Conservation (phyloP, 305 asterid genomes). For the Plantago lanceolata region DNA sequence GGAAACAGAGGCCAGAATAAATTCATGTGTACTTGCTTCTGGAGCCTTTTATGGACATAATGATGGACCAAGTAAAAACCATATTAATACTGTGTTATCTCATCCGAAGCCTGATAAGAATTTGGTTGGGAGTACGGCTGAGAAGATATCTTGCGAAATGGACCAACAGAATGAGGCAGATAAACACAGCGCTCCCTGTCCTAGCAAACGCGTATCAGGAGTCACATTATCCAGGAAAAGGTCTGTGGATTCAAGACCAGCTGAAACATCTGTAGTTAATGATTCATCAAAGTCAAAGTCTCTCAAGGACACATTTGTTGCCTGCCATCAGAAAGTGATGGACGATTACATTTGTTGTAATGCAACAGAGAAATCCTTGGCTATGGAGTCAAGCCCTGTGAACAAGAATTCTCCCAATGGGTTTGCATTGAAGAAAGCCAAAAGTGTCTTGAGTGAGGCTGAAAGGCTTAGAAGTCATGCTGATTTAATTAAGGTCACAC, state of each 20-base stretch:
- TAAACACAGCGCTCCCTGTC: slow-evolving; percentile 34
- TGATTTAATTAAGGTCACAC: slow-evolving; percentile 68
- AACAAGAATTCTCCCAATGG: slow-evolving; percentile 38
- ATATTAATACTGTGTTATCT: slow-evolving; percentile 14
- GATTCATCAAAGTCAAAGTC: slow-evolving; percentile 41
- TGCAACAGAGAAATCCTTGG: slow-evolving; percentile 34
- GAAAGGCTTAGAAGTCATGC: slow-evolving; percentile 65
- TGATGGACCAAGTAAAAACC: slow-evolving; percentile 25
- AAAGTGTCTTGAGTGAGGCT: slow-evolving; percentile 64
- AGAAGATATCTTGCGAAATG: slow-evolving; percentile 27
- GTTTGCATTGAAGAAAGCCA: slow-evolving; percentile 60
- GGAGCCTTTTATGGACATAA: slow-evolving; percentile 20
- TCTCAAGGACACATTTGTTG: slow-evolving; percentile 33
- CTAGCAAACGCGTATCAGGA: slow-evolving; percentile 37
- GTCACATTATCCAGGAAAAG: slow-evolving; percentile 33
- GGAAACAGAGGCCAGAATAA: slow-evolving; percentile 26
- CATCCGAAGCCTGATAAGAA: slow-evolving; percentile 34
- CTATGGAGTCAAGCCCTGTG: slow-evolving; percentile 32
- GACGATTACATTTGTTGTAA: slow-evolving; percentile 24
- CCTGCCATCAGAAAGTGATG: slow-evolving; percentile 35
- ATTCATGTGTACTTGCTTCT: slow-evolving; percentile 17
- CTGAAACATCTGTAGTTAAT: slow-evolving; percentile 39
- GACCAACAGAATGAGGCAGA: slow-evolving; percentile 38
- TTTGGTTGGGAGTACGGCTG: slow-evolving; percentile 29
- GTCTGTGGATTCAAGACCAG: slow-evolving; percentile 31